A percentile compares a stretch with the other conserved stretches of the same genome.
Conservation (phyloP, 1,284 basidiomycete species). For the Sporisorium graminicola region DNA sequence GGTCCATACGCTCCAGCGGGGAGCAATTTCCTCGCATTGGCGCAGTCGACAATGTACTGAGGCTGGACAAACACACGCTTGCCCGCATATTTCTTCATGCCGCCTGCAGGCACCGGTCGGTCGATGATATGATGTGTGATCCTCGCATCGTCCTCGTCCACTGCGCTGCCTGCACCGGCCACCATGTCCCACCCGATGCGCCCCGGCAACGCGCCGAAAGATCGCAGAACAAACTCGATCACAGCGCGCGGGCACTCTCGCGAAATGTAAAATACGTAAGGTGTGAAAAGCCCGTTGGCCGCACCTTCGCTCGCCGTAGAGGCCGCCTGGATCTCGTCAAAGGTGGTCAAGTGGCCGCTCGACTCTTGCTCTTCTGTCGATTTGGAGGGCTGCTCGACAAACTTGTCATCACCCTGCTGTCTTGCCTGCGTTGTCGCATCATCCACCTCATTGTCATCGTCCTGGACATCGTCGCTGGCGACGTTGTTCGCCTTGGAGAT, state of each 20-base stretch:
- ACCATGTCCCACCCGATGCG: conserved; percentile 86
- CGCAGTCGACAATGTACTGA: conserved; percentile 97
- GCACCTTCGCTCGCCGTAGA: conserved; percentile 46
- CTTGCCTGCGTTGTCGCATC: conserved; percentile 26
- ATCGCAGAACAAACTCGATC: conserved; percentile 93
- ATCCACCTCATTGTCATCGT: conserved; percentile 33
- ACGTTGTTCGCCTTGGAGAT: conserved; percentile 64
- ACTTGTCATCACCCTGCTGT: conserved; percentile 48
- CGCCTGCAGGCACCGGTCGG: conserved; percentile 75
- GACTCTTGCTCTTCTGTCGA: conserved; percentile 72
- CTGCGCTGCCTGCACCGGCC: conserved; percentile 85
- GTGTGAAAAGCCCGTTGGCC: conserved; percentile 77
- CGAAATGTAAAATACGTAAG: conserved; percentile 94
- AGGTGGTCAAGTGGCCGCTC: conserved; percentile 78
- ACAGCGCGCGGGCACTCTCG: conserved; percentile 91
- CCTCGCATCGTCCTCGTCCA: conserved; percentile 75
- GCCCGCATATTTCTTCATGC: conserved; percentile 55
- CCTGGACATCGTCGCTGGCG: conserved; percentile 45
- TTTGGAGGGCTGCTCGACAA: conserved; percentile 74
- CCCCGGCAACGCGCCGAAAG: conserved; percentile 80
- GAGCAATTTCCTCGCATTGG: conserved; percentile 87
- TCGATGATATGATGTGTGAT: conserved; percentile 98
- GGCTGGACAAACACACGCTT: conserved; percentile 93
- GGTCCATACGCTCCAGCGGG: conserved; percentile 88
- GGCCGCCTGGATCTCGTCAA: conserved; percentile 75